Evolutionary conservation across 1,284 basidiomycete species (phyloP), one percentile per base, ranked within the genome.

Genomic region (Veloboletus limbatus): DNA sequence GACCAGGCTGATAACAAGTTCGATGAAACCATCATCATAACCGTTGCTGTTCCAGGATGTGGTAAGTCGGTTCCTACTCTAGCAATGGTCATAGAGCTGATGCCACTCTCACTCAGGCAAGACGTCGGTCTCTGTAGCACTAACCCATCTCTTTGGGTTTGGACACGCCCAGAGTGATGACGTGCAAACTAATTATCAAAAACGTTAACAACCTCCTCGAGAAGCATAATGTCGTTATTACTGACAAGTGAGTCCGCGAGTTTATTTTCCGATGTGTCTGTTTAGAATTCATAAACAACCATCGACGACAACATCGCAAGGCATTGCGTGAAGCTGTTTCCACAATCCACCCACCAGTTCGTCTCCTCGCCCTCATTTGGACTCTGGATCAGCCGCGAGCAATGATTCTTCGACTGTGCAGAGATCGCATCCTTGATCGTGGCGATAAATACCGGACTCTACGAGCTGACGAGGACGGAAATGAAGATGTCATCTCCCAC

Each of bases 121-220:
- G 75, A 99, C 97, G 0, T 71, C 88, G 0, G 74, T 99, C 9
- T 78, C 88, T 0, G 71, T 97, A 5, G 92, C 93, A 0, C 77
- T 99, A 3, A 54, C 73, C 1, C 74, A 85, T 47, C 73, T 99
- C 1, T 97, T 94, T 57, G 78, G 76, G 0, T 94, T 92, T 49
- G 88, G 75, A 0, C 94, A 98, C 60, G 91, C 88, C 0, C 96
- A 99, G 64, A 92, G 88, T 58, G 97, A 99, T 66, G 91, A 98
- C 59, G 78, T 97, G 5, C 73, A 77, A 33, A 76, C 69, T 10
- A 98, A 95, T 99, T 68, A 68, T 95, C 45, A 81, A 76, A 55
- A 92, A 90, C 51, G 85, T 97, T 28, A 66, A 72, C 8, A 65
- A 73, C 0, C 70, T 89, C 2, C 72, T 96, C 18, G 63, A 78